Conservation (phyloP, 768 basidiomycete species). For the Mycena rosella region DNA sequence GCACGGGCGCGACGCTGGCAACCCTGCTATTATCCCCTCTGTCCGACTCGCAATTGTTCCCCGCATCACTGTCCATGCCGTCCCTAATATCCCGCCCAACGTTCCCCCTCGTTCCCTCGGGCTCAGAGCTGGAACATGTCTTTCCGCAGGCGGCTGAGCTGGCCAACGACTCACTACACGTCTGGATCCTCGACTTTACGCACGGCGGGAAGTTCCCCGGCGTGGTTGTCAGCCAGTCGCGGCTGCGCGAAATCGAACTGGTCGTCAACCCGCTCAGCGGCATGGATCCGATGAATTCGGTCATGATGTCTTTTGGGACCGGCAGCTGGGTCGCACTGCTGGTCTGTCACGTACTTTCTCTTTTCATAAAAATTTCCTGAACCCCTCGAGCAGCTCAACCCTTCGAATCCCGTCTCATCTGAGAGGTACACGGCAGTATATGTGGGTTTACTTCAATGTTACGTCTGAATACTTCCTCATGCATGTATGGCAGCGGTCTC, state of each 20-base stretch:
- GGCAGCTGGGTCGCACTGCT: slow-evolving; percentile 77
- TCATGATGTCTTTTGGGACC: slow-evolving; percentile 60
- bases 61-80: slow-evolving; percentile 60
- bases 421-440: slow-evolving; percentile 78
- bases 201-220: slow-evolving; percentile 64
- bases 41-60: slow-evolving; percentile 53
- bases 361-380: slow-evolving; percentile 1
- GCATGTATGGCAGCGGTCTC: slow-evolving; percentile 67
- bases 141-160: slow-evolving; percentile 60
- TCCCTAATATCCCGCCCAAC: slow-evolving; percentile 62
- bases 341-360: slow-evolving; percentile 51
- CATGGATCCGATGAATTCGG: slow-evolving; percentile 55
- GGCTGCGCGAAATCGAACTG: slow-evolving; percentile 80
- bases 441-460: slow-evolving; percentile 57
- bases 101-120: slow-evolving; percentile 63
- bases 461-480: not conserved
- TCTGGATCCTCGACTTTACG: slow-evolving; percentile 84
- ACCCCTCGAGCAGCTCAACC: slow-evolving; percentile 69
- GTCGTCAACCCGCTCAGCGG: slow-evolving; percentile 69
- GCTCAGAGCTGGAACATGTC: slow-evolving; percentile 61
- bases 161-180: slow-evolving; percentile 49
- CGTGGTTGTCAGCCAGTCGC: slow-evolving; percentile 78
- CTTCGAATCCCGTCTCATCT: slow-evolving; percentile 58
- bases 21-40: slow-evolving; percentile 59
- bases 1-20: slow-evolving; percentile 67